Evolutionary conservation across 2,329 filamentous ascomycete species (phyloP).

Genomic region (Fusarium sp.): DNA sequence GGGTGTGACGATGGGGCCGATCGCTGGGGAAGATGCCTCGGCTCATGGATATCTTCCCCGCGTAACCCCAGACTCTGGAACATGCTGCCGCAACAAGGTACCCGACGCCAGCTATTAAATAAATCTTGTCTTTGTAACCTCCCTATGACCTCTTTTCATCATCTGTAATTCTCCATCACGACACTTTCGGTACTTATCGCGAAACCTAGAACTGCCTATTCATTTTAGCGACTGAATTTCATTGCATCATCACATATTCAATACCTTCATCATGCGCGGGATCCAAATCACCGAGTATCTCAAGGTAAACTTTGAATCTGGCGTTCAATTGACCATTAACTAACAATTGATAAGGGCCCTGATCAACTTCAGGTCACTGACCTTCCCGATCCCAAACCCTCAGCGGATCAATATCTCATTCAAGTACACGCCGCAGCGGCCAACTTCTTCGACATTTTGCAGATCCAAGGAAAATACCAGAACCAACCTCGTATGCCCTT

Average conservation of each 20-base stretch:
- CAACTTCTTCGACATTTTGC: conserved; percentile 98
- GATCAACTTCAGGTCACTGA: conserved; percentile 80
- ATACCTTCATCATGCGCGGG: conserved; percentile 71
- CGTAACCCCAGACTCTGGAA: conserved; percentile 36
- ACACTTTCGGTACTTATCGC: neutral
- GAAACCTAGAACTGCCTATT: neutral
- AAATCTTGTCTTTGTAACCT: conserved; percentile 18
- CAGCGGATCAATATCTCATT: conserved; percentile 83
- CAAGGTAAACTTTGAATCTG: conserved; percentile 62
- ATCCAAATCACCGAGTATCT: conserved; percentile 81
- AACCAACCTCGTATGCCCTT: conserved; percentile 74
- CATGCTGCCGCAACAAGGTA: conserved; percentile 12
- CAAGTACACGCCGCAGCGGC: conserved; percentile 87
- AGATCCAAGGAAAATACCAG: conserved; percentile 96
- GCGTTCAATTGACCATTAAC: neutral
- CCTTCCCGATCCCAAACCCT: conserved; percentile 79
- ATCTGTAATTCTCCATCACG: neutral
- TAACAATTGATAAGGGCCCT: conserved; percentile 69
- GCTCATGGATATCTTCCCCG: conserved; percentile 40
- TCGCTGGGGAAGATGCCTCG: conserved; percentile 44
- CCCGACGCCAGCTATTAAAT: conserved; percentile 32
- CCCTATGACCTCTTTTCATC: neutral
- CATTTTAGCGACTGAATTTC: neutral
- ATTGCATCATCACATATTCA: neutral
- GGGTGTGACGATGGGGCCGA: conserved; percentile 10